Percentiles rank a stretch among this genome's conserved stretches.
Conservation (phyloP, 2,329 filamentous ascomycete species). For the Clonostachys byssicola region DNA sequence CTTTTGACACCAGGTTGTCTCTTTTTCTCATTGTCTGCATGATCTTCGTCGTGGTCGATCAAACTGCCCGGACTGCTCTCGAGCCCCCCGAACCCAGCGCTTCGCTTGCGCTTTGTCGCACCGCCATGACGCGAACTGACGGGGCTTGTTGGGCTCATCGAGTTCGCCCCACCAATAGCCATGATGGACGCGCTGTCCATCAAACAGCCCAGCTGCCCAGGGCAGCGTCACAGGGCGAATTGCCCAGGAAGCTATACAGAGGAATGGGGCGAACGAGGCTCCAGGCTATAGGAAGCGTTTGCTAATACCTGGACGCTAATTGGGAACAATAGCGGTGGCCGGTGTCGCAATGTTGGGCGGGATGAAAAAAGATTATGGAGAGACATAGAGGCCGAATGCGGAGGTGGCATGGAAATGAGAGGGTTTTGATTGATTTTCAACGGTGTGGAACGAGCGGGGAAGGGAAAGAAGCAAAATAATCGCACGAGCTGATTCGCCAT, state of each 20-base stretch:
- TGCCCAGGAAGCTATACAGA: not conserved
- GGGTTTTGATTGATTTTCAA: too few relatives aligned
- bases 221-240: not conserved
- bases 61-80: slow-evolving; percentile 59
- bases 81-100: slow-evolving; percentile 42
- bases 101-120: slow-evolving; percentile 53
- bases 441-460: not conserved
- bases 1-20: slow-evolving; percentile 69
- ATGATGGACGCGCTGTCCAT: slow-evolving; percentile 45
- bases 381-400: not conserved
- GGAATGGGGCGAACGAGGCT: not conserved
- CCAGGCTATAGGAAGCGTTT: not conserved
- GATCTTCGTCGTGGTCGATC: slow-evolving; percentile 49
- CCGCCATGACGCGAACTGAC: slow-evolving; percentile 46
- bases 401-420: not conserved
- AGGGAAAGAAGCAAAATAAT: not conserved
- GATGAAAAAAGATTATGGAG: not conserved
- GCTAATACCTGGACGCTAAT: not conserved
- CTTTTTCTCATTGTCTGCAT: slow-evolving; percentile 53
- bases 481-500: not conserved
- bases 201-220: slow-evolving; percentile 9
- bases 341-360: not conserved
- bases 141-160: slow-evolving; percentile 52
- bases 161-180: slow-evolving; percentile 39
- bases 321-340: not conserved